These are phyloP conservation scores for Hibiscus tridactylites DNA, from an alignment of 345 rosid genomes.

Conservation along the genomic window DNA sequence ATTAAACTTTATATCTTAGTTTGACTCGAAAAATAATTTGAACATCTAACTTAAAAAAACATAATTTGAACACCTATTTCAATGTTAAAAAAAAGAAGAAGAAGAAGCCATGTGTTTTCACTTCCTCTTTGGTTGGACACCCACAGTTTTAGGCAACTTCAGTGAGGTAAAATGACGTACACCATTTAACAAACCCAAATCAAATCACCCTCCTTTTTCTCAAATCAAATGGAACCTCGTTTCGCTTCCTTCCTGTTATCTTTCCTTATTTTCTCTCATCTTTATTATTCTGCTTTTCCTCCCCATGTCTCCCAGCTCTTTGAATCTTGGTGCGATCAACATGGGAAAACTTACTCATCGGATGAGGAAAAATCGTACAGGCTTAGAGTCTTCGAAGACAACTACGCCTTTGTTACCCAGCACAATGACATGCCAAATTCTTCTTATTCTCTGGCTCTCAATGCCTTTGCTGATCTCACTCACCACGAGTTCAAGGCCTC, in stretches of 20 bases:
- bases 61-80: too few species aligned
- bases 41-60: too few species aligned
- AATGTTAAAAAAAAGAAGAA: too few species aligned
- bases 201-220: not conserved
- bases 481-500: constrained; percentile 67
- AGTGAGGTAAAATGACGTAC: not conserved
- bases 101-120: too few species aligned
- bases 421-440: constrained; percentile 44
- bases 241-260: constrained; percentile 12
- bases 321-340: constrained; percentile 55
- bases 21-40: too few species aligned
- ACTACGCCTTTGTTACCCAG: constrained; percentile 43
- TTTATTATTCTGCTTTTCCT: constrained; percentile 25
- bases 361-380: constrained; percentile 49
- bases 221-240: not conserved
- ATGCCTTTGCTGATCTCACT: constrained; percentile 81
- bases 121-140: too few species aligned
- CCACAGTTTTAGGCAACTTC: not conserved
- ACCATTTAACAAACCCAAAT: not conserved
- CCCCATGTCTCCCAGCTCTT: constrained; percentile 41
- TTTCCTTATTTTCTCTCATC: constrained; percentile 16
- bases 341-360: constrained; percentile 49
- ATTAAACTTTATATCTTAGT: too few species aligned
- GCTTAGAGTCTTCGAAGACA: constrained; percentile 54
- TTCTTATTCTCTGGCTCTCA: constrained; percentile 58